These are phyloP conservation scores for Lepidium africanum DNA, from an alignment of 345 rosid species.

Conservation along the genomic window DNA sequence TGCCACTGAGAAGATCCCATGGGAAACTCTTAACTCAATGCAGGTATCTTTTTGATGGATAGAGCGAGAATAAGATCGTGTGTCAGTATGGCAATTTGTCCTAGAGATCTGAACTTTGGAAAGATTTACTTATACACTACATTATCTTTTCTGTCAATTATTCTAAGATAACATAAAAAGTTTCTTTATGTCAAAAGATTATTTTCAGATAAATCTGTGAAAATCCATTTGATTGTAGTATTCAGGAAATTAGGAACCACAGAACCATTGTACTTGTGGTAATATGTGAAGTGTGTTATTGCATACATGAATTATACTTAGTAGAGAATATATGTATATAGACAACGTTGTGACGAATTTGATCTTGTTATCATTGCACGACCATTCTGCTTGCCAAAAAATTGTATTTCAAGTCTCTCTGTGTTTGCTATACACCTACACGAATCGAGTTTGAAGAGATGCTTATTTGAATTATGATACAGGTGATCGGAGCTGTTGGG, in stretches of 20 bases:
- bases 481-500: slow-evolving; percentile 98
- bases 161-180: not conserved
- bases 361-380: not conserved
- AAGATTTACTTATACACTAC: not conserved
- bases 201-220: not conserved
- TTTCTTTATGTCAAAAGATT: not conserved
- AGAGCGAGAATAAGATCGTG: not conserved
- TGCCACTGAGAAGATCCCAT: slow-evolving; percentile 91
- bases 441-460: slow-evolving; percentile 5
- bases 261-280: not conserved
- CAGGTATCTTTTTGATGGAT: slow-evolving; percentile 49
- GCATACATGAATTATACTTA: not conserved
- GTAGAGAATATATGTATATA: not conserved
- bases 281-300: not conserved
- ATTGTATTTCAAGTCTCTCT: not conserved
- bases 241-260: not conserved
- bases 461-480: slow-evolving; percentile 30
- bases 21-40: slow-evolving; percentile 94
- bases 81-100: not conserved
- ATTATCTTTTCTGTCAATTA: not conserved
- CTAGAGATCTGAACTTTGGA: not conserved
- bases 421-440: not conserved
- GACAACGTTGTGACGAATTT: not conserved
- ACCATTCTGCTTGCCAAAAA: not conserved
- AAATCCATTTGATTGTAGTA: not conserved